Conservation (phyloP, 75 land plant genomes). For the Pinus tabuliformis region DNA sequence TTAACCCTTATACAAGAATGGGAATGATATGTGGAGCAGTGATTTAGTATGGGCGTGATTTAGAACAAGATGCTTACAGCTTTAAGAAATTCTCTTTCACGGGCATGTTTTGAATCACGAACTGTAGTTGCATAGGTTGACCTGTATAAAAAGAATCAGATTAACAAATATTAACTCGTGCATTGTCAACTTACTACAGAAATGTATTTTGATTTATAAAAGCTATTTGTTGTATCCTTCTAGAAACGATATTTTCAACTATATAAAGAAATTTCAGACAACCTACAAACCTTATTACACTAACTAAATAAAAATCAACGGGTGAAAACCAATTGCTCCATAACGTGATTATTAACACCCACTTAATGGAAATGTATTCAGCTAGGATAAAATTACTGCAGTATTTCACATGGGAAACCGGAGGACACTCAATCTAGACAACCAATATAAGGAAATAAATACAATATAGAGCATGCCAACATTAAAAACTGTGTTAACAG, state of each 20-base stretch:
- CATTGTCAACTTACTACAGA: background rate
- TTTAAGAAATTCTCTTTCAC: conserved; percentile 93
- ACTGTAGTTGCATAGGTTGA: conserved; percentile 97
- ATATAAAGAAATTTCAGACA: background rate
- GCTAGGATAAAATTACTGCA: background rate
- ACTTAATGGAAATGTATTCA: background rate
- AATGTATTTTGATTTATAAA: background rate
- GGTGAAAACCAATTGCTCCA: background rate
- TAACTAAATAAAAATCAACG: background rate
- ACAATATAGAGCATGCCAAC: background rate
- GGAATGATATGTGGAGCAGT: too few relatives aligned
- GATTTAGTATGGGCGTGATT: too few relatives aligned
- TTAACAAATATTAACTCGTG: background rate
- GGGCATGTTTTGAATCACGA: conserved; percentile 93
- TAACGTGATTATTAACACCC: too few relatives aligned
- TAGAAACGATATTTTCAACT: background rate
- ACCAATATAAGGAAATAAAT: background rate
- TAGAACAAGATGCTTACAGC: conserved; percentile 48
- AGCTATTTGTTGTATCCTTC: background rate
- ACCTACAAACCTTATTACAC: background rate
- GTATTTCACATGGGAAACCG: background rate
- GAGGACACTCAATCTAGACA: background rate
- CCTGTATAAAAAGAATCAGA: conserved; percentile 28
- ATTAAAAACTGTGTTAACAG: background rate
- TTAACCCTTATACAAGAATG: too few relatives aligned